Conservation (phyloP, 2,329 filamentous ascomycete species). For the Ceratocystis lukuohia region DNA sequence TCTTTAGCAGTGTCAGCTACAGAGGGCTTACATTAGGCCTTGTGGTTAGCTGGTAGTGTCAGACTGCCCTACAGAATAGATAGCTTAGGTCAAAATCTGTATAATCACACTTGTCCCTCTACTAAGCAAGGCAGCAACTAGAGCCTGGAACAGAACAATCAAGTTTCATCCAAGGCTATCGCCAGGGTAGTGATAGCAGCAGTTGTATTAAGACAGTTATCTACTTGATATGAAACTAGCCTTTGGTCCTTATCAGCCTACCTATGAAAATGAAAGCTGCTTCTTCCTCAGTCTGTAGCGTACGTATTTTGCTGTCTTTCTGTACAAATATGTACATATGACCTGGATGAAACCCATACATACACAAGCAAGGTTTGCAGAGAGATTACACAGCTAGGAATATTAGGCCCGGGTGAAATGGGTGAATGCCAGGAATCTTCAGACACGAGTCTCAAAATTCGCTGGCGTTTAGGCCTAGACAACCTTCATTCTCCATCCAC, state of each 20-base stretch:
- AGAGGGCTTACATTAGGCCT: too few species aligned
- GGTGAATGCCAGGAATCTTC: not conserved
- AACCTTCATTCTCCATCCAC: not conserved
- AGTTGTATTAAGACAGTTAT: not conserved
- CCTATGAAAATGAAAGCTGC: not conserved
- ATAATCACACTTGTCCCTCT: too few species aligned
- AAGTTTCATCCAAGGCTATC: not conserved
- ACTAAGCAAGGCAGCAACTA: too few species aligned
- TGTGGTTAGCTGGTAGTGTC: too few species aligned
- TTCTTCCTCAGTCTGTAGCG: not conserved
- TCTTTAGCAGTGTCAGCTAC: too few species aligned
- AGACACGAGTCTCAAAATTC: not conserved
- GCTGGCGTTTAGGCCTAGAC: not conserved
- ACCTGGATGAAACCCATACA: not conserved
- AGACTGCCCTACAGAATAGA: too few species aligned
- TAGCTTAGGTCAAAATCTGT: too few species aligned
- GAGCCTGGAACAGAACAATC: not conserved
- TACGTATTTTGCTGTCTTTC: not conserved
- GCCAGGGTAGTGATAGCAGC: not conserved
- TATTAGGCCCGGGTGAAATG: not conserved
- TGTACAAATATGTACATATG: not conserved
- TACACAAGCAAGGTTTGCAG: not conserved
- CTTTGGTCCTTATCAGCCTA: not conserved
- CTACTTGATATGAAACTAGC: not conserved
- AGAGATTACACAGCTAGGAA: not conserved